Percentiles rank a stretch among this genome's conserved stretches.
These are phyloP conservation scores for Verticillium zaregamsianum DNA, from an alignment of 2,329 filamentous ascomycete species.

Conservation along the genomic window DNA sequence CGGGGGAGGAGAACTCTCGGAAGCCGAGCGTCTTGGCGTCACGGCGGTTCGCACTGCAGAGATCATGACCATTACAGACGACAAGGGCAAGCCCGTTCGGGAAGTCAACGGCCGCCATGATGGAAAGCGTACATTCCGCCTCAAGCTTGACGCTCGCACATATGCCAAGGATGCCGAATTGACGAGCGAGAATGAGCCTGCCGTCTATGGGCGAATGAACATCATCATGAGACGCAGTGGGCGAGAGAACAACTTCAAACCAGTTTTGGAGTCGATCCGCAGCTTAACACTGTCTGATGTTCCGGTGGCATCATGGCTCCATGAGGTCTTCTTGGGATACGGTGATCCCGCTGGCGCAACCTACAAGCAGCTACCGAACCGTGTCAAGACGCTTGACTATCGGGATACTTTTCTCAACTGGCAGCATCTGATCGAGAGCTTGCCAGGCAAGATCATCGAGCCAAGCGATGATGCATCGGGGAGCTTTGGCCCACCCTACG, in stretches of 20 bases:
- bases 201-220: constrained; percentile 83
- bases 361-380: constrained; percentile 77
- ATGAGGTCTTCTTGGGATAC: constrained; percentile 96
- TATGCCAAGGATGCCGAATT: constrained; percentile 74
- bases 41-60: constrained; percentile 75
- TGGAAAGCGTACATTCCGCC: constrained; percentile 66
- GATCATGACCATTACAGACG: constrained; percentile 80
- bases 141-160: constrained; percentile 74
- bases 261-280: constrained; percentile 87
- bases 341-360: constrained; percentile 86
- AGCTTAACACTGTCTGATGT: constrained; percentile 80
- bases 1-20: constrained; percentile 38
- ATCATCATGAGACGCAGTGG: constrained; percentile 77
- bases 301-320: constrained; percentile 83
- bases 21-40: constrained; percentile 62
- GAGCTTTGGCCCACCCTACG: constrained; percentile 83
- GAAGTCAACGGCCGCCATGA: constrained; percentile 60
- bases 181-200: constrained; percentile 60
- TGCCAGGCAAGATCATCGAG: constrained; percentile 84
- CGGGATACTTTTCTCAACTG: constrained; percentile 93
- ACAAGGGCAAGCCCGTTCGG: constrained; percentile 71
- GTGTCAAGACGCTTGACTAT: constrained; percentile 77
- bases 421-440: constrained; percentile 86
- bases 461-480: constrained; percentile 66
- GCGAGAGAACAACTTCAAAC: constrained; percentile 95